Evolutionary conservation across 805 yeast genomes (phyloP), one percentile per base, ranked within the genome.

Genomic region (Wickerhamiella kurtzmanii): DNA sequence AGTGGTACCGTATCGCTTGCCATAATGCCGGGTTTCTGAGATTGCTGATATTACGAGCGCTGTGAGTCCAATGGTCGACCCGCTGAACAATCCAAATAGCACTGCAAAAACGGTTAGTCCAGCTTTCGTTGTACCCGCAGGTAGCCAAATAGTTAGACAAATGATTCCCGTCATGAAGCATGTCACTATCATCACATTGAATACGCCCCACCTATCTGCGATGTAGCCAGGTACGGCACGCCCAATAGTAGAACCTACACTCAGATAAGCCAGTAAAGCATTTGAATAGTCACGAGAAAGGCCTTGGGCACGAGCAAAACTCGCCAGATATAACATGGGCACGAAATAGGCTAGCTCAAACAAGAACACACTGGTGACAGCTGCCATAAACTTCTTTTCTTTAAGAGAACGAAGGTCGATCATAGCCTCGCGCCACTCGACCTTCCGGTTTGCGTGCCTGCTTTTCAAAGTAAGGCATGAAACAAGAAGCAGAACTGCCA

Each of bases 41-140:
- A 82, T 75, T 41, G 74, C 73, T 0, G 82, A 74, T n/a, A 80
- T 71, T 50, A 88, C 80, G 3, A 76, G 78, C 0, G 89, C 86
- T 0, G 82, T 73, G 44, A 82, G 56, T 0, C 83, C 71, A 38
- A 82, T 64, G 3, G 81, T 75, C 17, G 82, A 73, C 2, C 85
- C 78, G 25, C 75, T 68, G 48, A 73, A 70, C n/a, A 55, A 53
- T 15, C 58, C 58, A 35, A 53, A 54, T 35, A 63, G 45, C 0
- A 68, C 72, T 5, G 79, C 64, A 59, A 79, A 81, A 0, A 68
- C 67, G 52, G 75, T 73, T 45, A 79, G 61, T 0, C 84, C 86
- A 9, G 57, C 58, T 9, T 37, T 38, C 15, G 53, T 48, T 21
- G 43, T 48, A 16, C 63, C 60, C 47, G 78, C 73, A 1, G 88